These are phyloP conservation scores for Larix kaempferi DNA, from an alignment of 75 land plant genomes.

Conservation along the genomic window DNA sequence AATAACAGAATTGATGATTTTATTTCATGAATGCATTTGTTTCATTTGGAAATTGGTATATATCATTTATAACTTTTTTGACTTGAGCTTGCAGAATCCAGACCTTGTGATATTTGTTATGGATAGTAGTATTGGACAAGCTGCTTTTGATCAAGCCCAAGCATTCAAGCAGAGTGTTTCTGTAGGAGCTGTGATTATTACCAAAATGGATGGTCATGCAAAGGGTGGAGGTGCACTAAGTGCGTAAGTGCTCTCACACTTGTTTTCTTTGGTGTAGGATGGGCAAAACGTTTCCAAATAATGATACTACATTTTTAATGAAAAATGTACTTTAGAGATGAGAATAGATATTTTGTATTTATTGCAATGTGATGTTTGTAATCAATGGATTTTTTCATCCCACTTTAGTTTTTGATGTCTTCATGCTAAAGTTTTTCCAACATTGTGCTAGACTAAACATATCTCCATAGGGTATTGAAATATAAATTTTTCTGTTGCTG, in stretches of 20 bases:
- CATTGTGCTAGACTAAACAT: no score
- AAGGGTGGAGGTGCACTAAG: slow-evolving; percentile 99
- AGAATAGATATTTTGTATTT: neutral
- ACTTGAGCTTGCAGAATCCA: slow-evolving; percentile 65
- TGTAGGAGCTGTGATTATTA: slow-evolving; percentile 98
- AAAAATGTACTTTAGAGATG: neutral
- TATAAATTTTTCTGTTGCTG: no score
- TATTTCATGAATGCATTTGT: neutral
- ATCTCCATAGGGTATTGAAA: no score
- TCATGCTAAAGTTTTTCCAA: neutral
- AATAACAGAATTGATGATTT: neutral
- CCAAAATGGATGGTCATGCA: slow-evolving; percentile 99
- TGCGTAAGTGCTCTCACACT: slow-evolving; percentile 68
- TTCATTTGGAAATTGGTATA: neutral
- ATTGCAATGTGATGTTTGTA: neutral
- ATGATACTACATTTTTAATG: neutral
- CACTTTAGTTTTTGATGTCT: neutral
- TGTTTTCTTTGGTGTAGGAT: no score
- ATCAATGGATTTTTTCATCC: neutral
- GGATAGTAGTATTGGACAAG: slow-evolving; percentile 99
- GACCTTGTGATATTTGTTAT: slow-evolving; percentile 97
- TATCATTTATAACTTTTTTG: neutral
- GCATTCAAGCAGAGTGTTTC: slow-evolving; percentile 98
- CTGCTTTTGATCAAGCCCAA: slow-evolving; percentile 98
- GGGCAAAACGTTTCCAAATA: neutral